Conservation (phyloP, 2,329 filamentous ascomycete species). For the Colletotrichum tropicicola region DNA sequence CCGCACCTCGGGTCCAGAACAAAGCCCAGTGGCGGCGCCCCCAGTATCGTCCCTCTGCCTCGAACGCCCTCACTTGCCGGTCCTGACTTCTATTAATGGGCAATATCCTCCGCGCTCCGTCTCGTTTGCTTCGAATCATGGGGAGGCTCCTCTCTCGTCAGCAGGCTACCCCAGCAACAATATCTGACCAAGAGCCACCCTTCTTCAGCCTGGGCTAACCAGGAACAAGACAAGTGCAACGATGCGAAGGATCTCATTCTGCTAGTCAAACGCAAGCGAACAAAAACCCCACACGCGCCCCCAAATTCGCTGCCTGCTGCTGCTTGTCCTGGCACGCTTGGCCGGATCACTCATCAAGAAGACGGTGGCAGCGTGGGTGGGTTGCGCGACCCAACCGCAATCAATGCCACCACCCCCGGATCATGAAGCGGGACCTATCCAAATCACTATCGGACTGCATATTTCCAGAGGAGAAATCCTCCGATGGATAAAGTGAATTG, state of each 20-base stretch:
- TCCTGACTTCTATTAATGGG: slow-evolving; percentile 19
- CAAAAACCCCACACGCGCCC: slow-evolving; percentile 7
- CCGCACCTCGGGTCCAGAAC: slow-evolving; percentile 4
- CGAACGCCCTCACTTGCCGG: slow-evolving; percentile 5
- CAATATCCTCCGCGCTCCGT: not conserved
- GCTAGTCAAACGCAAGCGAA: slow-evolving; percentile 26
- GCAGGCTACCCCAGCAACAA: slow-evolving; percentile 10
- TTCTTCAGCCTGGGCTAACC: slow-evolving; percentile 15
- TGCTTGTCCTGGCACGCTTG: slow-evolving; percentile 6
- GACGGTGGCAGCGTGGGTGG: slow-evolving; percentile 9
- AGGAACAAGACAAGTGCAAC: slow-evolving; percentile 17
- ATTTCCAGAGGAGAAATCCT: slow-evolving; percentile 20
- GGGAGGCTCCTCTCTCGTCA: slow-evolving; percentile 17
- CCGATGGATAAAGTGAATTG: slow-evolving; percentile 19
- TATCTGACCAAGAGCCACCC: not conserved
- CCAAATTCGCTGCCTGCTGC: not conserved
- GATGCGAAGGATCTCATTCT: slow-evolving; percentile 8
- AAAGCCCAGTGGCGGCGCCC: slow-evolving; percentile 10
- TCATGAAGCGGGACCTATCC: slow-evolving; percentile 17
- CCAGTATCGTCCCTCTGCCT: not conserved
- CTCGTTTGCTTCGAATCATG: not conserved
- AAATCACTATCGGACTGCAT: slow-evolving; percentile 10
- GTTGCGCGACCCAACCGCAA: slow-evolving; percentile 11
- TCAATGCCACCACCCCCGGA: slow-evolving; percentile 2
- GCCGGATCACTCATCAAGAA: slow-evolving; percentile 8